A percentile compares a stretch with the other conserved stretches of the same genome.
phyloP scores from a whole-genome alignment of 2,329 filamentous ascomycete genomes.

The Aspergillus aculeatinus region DNA sequence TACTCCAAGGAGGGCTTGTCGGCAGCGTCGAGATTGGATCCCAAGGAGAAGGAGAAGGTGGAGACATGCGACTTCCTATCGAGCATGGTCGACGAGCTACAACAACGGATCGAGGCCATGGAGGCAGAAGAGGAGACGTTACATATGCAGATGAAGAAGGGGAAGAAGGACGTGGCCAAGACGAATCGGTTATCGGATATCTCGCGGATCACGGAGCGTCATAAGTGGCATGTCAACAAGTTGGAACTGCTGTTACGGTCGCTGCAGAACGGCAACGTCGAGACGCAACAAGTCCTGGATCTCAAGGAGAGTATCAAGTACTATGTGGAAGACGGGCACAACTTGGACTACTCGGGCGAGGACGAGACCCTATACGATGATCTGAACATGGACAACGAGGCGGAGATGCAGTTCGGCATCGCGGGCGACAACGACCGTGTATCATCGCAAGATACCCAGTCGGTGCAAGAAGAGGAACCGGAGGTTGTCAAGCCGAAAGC shows the following conservation, averaged over 20 bases:
- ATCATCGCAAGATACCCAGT: conserved; percentile 94
- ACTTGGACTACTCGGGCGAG: conserved; percentile 80
- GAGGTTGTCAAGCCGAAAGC: conserved; percentile 62
- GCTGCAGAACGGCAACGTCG: conserved; percentile 88
- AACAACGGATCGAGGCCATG: conserved; percentile 86
- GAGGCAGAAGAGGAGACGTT: conserved; percentile 87
- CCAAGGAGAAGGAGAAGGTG: conserved; percentile 93
- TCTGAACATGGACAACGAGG: conserved; percentile 82
- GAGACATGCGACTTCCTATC: conserved; percentile 85
- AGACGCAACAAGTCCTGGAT: conserved; percentile 80
- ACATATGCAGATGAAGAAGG: conserved; percentile 89
- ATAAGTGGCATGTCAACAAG: conserved; percentile 95
- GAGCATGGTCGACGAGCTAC: conserved; percentile 85
- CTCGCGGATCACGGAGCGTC: conserved; percentile 78
- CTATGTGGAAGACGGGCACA: conserved; percentile 87
- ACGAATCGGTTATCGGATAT: conserved; percentile 86
- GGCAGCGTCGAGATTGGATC: conserved; percentile 87
- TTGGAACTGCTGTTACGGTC: conserved; percentile 86
- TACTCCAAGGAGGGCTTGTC: conserved; percentile 98
- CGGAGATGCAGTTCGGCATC: conserved; percentile 80
- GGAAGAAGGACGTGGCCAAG: conserved; percentile 81
- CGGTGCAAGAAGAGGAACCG: conserved; percentile 76
- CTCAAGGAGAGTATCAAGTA: conserved; percentile 91
- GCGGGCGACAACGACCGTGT: conserved; percentile 75
- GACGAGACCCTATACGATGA: conserved; percentile 96